These are phyloP conservation scores for Kodamaea nitidulidarum DNA, from an alignment of 805 yeast genomes.

Conservation along the genomic window DNA sequence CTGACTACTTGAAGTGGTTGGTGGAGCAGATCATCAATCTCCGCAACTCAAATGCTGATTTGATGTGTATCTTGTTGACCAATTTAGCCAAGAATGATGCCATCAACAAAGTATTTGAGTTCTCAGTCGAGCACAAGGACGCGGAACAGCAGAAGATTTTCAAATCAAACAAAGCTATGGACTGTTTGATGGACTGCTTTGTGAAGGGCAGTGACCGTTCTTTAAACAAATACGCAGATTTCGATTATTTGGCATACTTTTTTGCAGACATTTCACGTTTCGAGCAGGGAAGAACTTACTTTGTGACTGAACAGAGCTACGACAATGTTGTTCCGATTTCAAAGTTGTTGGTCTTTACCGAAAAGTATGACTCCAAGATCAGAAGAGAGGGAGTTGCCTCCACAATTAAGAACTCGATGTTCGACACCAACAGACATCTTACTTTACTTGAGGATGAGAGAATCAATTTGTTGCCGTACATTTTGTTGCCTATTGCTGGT, in stretches of 20 bases:
- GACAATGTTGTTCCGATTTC: conserved; percentile 76
- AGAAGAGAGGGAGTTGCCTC: conserved; percentile 93
- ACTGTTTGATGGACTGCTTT: conserved; percentile 82
- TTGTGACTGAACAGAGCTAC: conserved; percentile 65
- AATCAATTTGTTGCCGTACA: conserved; percentile 75
- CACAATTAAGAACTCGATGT: conserved; percentile 83
- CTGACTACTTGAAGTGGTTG: conserved; percentile 47
- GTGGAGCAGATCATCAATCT: conserved; percentile 49
- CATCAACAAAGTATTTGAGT: conserved; percentile 49
- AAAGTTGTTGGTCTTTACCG: conserved; percentile 79
- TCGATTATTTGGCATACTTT: conserved; percentile 79
- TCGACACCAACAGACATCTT: conserved; percentile 69
- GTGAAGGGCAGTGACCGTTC: conserved; percentile 77
- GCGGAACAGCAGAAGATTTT: conserved; percentile 45
- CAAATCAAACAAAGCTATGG: conserved; percentile 57
- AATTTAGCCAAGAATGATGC: conserved; percentile 78
- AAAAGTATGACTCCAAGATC: conserved; percentile 67
- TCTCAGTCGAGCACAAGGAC: conserved; percentile 27
- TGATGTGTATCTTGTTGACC: conserved; percentile 77
- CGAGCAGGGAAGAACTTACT: conserved; percentile 68
- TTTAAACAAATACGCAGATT: conserved; percentile 68
- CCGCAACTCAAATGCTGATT: conserved; percentile 66
- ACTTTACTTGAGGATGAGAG: conserved; percentile 54
- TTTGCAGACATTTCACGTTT: conserved; percentile 88
- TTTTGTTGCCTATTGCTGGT: conserved; percentile 75